Percentiles rank a stretch among this genome's conserved stretches.
Evolutionary conservation across 345 rosid species (phyloP).

Genomic region (Brassica nigra): DNA sequence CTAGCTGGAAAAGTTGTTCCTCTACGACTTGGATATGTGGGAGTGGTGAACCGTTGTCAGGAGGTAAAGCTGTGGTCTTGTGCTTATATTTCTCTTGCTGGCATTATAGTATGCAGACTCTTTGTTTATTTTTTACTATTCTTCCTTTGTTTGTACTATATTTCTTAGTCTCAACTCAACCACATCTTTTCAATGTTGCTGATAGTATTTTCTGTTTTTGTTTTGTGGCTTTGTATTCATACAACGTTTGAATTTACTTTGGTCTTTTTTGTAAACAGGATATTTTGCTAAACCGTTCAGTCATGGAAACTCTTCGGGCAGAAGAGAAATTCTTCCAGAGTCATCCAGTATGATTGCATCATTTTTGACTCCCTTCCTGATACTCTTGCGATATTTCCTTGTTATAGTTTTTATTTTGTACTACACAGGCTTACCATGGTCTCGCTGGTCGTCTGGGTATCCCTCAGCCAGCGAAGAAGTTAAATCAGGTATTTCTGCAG

Average conservation of each 20-base stretch:
- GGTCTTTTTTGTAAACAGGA: conserved; percentile 46
- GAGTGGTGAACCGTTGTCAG: conserved; percentile 73
- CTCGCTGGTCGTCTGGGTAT: conserved; percentile 63
- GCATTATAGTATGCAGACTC: background rate
- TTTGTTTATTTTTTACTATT: background rate
- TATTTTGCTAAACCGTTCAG: conserved; percentile 54
- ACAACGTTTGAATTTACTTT: background rate
- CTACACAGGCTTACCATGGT: conserved; percentile 55
- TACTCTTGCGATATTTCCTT: conserved; percentile 16
- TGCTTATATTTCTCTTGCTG: conserved; percentile 13
- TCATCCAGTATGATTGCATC: conserved; percentile 50
- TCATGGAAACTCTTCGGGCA: conserved; percentile 56
- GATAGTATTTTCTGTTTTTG: conserved; percentile 1
- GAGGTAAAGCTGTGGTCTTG: conserved; percentile 48
- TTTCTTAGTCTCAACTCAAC: background rate
- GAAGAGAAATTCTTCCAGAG: conserved; percentile 58
- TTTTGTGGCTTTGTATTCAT: conserved; percentile 18
- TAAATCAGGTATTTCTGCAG: conserved; percentile 57
- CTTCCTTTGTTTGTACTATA: background rate
- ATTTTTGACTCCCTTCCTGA: conserved; percentile 27
- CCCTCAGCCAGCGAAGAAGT: conserved; percentile 71
- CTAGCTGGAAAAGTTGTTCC: conserved; percentile 67
- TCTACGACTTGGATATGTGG: conserved; percentile 67
- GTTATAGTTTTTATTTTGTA: conserved; percentile 14
- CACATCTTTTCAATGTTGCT: conserved; percentile 1